These are phyloP conservation scores for Aspergillus fischeri DNA, from an alignment of 2,329 filamentous ascomycete genomes.

Conservation along the genomic window DNA sequence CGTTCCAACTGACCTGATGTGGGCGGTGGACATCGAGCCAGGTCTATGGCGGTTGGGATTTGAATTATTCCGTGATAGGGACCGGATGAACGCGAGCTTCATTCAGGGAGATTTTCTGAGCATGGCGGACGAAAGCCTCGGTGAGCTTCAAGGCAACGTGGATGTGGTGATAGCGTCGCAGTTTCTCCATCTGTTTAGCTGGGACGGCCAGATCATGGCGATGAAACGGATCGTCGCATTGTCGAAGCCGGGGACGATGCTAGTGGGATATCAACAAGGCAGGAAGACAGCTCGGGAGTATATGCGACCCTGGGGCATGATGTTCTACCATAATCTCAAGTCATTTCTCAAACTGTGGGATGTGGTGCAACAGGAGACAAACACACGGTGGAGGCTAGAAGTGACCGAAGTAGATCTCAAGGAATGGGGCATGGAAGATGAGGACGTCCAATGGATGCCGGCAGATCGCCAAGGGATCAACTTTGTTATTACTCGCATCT, in stretches of 20 bases:
- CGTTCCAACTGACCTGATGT: not conserved
- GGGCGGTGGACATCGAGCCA: not conserved
- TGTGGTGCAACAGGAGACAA: not conserved
- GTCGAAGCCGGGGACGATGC: constrained; percentile 1
- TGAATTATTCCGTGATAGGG: not conserved
- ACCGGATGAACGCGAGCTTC: constrained; percentile 2
- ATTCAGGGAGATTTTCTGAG: not conserved
- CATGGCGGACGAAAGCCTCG: not conserved
- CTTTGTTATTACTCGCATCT: not conserved
- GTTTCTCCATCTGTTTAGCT: constrained; percentile 7
- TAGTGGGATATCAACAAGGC: constrained; percentile 4
- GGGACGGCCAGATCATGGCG: constrained; percentile 2
- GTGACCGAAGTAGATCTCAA: not conserved
- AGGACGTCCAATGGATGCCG: constrained; percentile 6
- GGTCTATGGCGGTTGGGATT: constrained; percentile 2
- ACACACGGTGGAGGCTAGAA: constrained; percentile 1
- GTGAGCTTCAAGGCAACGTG: not conserved
- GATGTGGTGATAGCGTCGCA: constrained; percentile 6
- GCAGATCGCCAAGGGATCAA: constrained; percentile 2
- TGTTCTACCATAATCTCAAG: constrained; percentile 7
- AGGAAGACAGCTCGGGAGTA: not conserved
- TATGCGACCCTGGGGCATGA: constrained; percentile 4
- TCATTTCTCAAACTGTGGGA: not conserved
- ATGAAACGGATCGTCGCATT: constrained; percentile 2
- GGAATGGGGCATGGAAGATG: constrained; percentile 5